Conservation (phyloP, 192 early-diverging fungal species). For the Helicostylum pulchrum region DNA sequence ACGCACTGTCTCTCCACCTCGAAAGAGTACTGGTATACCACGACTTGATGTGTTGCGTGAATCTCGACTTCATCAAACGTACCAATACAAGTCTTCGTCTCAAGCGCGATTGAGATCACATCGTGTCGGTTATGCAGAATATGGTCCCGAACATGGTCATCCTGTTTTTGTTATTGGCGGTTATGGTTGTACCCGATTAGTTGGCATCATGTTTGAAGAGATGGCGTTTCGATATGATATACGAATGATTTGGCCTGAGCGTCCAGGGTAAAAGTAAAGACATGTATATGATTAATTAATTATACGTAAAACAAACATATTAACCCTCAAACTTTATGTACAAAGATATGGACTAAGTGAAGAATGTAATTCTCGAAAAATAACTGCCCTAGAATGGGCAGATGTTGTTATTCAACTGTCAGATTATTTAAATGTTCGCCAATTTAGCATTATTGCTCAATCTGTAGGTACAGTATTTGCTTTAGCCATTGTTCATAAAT, state of each 20-base stretch:
- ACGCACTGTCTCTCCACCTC: neutral
- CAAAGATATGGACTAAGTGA: conserved; percentile 37
- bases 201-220: conserved; percentile 43
- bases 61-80: conserved; percentile 32
- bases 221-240: conserved; percentile 27
- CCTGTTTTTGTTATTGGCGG: conserved; percentile 39
- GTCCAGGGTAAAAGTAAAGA: conserved; percentile 28
- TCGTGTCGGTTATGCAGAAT: conserved; percentile 37
- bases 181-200: conserved; percentile 35
- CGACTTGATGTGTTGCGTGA: conserved; percentile 16
- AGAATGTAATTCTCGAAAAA: conserved; percentile 28
- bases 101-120: conserved; percentile 13
- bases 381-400: conserved; percentile 38
- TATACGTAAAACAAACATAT: neutral
- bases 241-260: conserved; percentile 40
- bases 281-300: neutral
- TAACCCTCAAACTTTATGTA: neutral
- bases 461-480: conserved; percentile 43
- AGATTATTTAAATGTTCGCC: conserved; percentile 19
- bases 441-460: conserved; percentile 36
- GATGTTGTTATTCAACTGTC: conserved; percentile 36
- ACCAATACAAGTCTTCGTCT: conserved; percentile 6
- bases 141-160: conserved; percentile 24
- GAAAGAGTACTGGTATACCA: neutral
- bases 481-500: conserved; percentile 31